A percentile compares a stretch with the other conserved stretches of the same genome.
phyloP scores from a whole-genome alignment of 768 basidiomycete species.

The Kwoniella bestiolae region DNA sequence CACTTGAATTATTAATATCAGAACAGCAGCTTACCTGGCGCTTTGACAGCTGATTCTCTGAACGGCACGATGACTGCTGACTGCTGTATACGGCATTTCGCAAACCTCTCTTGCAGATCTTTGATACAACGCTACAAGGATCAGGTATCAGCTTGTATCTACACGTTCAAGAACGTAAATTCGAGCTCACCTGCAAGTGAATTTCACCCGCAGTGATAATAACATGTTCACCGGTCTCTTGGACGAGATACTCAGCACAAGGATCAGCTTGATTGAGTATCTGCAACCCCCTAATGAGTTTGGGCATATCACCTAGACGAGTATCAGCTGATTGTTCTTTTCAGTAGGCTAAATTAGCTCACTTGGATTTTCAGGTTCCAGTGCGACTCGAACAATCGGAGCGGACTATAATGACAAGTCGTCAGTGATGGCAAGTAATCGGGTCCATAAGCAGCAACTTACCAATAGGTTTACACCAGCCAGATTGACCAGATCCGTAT shows the following conservation, averaged over 20 bases:
- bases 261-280: constrained; percentile 93
- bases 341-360: constrained; percentile 11
- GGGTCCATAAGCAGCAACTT: constrained; percentile 46
- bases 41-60: constrained; percentile 88
- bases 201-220: constrained; percentile 94
- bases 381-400: constrained; percentile 92
- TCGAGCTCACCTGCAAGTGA: constrained; percentile 79
- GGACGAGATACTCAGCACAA: constrained; percentile 95
- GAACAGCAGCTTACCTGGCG: constrained; percentile 67
- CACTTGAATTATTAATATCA: too few relatives aligned
- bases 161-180: not conserved
- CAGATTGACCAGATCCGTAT: constrained; percentile 48
- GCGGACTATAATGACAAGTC: constrained; percentile 63
- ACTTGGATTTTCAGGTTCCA: constrained; percentile 76
- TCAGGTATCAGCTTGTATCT: not conserved
- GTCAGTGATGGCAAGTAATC: not conserved
- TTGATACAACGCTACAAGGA: constrained; percentile 82
- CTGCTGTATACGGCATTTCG: constrained; percentile 86
- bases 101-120: constrained; percentile 94
- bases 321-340: not conserved
- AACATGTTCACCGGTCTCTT: constrained; percentile 95
- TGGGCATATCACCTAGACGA: constrained; percentile 75
- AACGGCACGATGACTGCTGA: constrained; percentile 98
- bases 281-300: constrained; percentile 81
- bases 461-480: constrained; percentile 52